Percentiles rank a stretch among this genome's conserved stretches.
Evolutionary conservation across 1,139 yeast genomes (phyloP).

Genomic region (Nematodospora anomalae): DNA sequence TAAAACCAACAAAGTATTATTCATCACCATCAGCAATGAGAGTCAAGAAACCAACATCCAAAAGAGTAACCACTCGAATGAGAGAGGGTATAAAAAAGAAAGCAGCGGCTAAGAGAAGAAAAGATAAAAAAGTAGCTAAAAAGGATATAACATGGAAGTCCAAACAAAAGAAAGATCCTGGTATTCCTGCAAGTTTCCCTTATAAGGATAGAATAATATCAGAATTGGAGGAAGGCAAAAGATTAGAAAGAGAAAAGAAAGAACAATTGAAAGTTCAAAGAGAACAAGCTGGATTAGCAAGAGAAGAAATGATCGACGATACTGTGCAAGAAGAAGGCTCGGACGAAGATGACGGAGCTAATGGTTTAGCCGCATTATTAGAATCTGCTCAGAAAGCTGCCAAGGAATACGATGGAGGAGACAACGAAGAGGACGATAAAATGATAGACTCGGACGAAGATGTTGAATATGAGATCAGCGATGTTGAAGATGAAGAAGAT

Average conservation of each 20-base stretch:
- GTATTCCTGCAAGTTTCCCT: constrained; percentile 93
- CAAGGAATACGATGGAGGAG: constrained; percentile 62
- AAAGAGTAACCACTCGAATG: constrained; percentile 88
- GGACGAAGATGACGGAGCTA: constrained; percentile 50
- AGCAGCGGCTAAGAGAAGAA: constrained; percentile 88
- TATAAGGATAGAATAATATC: constrained; percentile 80
- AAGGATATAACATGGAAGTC: constrained; percentile 94
- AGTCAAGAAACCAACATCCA: constrained; percentile 71
- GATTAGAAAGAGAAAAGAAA: constrained; percentile 61
- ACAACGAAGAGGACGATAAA: constrained; percentile 35
- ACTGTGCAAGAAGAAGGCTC: constrained; percentile 35
- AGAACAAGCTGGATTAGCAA: constrained; percentile 47
- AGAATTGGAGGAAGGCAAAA: constrained; percentile 76
- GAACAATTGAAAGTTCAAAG: constrained; percentile 47
- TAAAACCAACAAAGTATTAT: too few relatives aligned
- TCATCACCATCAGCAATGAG: constrained; percentile 30
- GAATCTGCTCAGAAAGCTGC: constrained; percentile 91
- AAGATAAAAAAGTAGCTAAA: constrained; percentile 77
- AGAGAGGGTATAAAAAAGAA: constrained; percentile 95
- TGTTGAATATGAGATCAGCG: constrained; percentile 50
- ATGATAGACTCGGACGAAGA: constrained; percentile 46
- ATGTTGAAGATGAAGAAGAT: constrained; percentile 41
- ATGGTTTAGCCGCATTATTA: constrained; percentile 79
- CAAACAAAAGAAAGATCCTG: constrained; percentile 78
- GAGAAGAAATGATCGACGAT: constrained; percentile 40